Evolutionary conservation across 2,329 filamentous ascomycete species (phyloP).

Genomic region (Fusarium sp.): DNA sequence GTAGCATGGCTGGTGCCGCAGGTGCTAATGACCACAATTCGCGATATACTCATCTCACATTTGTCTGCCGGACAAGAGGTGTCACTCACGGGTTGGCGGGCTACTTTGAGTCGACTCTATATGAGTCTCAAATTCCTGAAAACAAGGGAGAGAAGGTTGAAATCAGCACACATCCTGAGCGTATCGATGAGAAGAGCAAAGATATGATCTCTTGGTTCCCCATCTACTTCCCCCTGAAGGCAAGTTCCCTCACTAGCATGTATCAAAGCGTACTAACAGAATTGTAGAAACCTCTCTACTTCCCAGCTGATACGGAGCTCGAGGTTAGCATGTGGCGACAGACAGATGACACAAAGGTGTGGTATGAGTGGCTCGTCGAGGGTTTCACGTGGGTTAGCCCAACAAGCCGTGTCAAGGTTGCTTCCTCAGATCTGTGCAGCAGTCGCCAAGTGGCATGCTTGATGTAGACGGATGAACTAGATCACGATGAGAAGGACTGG

Average conservation of each 20-base stretch:
- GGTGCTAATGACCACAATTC: conserved; percentile 93
- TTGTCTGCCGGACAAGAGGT: conserved; percentile 80
- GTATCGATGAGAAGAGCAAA: conserved; percentile 90
- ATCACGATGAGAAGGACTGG: background rate
- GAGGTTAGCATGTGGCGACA: conserved; percentile 96
- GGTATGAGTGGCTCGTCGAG: conserved; percentile 98
- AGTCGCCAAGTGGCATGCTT: conserved; percentile 76
- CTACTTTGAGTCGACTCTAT: conserved; percentile 97
- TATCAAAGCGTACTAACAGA: background rate
- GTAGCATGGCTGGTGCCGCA: conserved; percentile 78
- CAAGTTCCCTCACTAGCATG: conserved; percentile 52
- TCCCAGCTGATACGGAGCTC: conserved; percentile 85
- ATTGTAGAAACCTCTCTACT: conserved; percentile 79
- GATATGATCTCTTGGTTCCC: conserved; percentile 99
- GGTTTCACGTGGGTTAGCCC: conserved; percentile 75
- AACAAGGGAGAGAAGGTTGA: conserved; percentile 70
- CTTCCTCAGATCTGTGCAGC: conserved; percentile 73
- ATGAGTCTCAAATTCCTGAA: conserved; percentile 63
- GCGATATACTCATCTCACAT: conserved; percentile 80
- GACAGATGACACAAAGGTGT: conserved; percentile 94
- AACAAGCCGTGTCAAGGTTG: conserved; percentile 72
- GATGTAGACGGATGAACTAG: conserved; percentile 62
- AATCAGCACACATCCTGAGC: conserved; percentile 90
- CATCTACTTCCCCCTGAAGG: conserved; percentile 96
- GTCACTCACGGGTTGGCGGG: conserved; percentile 91